Percentiles rank a stretch among this genome's conserved stretches.
phyloP scores from a whole-genome alignment of 441 rosid species.

The Gossypium trilobum region DNA sequence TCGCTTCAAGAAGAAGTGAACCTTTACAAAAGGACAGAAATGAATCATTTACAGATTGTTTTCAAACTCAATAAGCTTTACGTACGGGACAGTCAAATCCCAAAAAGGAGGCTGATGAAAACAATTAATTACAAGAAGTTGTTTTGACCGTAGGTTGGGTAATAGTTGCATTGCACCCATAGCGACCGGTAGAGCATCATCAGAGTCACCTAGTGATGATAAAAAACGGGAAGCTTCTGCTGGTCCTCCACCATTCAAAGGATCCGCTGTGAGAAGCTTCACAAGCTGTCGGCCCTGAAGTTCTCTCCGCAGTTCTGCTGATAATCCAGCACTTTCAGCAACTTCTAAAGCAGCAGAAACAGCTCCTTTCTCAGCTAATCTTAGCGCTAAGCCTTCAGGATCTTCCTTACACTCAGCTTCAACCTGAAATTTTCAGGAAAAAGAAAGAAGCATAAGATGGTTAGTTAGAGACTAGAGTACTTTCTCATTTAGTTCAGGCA shows the following conservation, averaged over 20 bases:
- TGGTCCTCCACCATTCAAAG: constrained; percentile 98
- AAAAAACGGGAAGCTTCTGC: constrained; percentile 99
- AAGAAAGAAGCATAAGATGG: constrained; percentile 3
- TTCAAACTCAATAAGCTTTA: constrained; percentile 3
- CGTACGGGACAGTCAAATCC: constrained; percentile 9
- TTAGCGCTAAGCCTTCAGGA: constrained; percentile 94
- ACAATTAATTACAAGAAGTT: constrained; percentile 67
- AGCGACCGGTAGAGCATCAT: constrained; percentile 94
- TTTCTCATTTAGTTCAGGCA: constrained; percentile 12
- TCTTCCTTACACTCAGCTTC: constrained; percentile 84
- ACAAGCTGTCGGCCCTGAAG: constrained; percentile 95
- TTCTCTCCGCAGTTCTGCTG: constrained; percentile 86
- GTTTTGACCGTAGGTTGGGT: constrained; percentile 93
- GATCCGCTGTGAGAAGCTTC: constrained; percentile 94
- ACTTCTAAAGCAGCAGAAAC: constrained; percentile 98
- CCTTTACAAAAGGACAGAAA: constrained; percentile 43
- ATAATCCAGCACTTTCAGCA: constrained; percentile 89
- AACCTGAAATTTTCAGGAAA: constrained; percentile 45
- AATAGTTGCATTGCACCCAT: constrained; percentile 98
- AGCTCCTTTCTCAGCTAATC: constrained; percentile 96
- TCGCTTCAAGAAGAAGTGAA: constrained; percentile 90
- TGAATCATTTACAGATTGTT: neutral
- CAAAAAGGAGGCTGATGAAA: constrained; percentile 14
- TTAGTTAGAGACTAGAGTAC: neutral
- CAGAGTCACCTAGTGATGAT: constrained; percentile 83